A percentile compares a stretch with the other conserved stretches of the same genome.
Evolutionary conservation across 2,329 filamentous ascomycete genomes (phyloP).

Genomic region (Fusarium sambucinum): DNA sequence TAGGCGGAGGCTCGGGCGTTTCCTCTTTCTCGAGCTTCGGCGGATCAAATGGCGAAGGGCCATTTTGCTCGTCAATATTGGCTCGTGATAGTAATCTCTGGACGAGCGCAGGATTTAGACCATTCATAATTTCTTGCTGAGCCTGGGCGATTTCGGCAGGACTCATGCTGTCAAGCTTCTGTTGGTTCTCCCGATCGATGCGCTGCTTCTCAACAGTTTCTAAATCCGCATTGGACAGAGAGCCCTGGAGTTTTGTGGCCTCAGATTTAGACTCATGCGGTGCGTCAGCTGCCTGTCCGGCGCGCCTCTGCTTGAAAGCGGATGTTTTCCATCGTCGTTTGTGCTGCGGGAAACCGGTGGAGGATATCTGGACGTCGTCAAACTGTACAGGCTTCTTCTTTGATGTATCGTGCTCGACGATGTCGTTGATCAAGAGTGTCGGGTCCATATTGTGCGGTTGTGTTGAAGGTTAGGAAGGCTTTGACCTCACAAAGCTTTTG

Average conservation of each 20-base stretch:
- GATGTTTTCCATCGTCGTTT: slow-evolving; percentile 81
- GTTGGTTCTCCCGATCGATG: slow-evolving; percentile 87
- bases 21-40: slow-evolving; percentile 37
- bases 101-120: slow-evolving; percentile 79
- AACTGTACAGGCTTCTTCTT: slow-evolving; percentile 71
- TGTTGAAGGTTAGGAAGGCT: slow-evolving; percentile 8
- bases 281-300: slow-evolving; percentile 37
- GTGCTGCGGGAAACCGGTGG: slow-evolving; percentile 87
- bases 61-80: slow-evolving; percentile 74
- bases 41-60: slow-evolving; percentile 59
- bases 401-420: slow-evolving; percentile 78
- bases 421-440: slow-evolving; percentile 76
- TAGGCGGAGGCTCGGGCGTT: slow-evolving; percentile 41
- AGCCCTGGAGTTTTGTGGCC: neutral
- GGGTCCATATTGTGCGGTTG: slow-evolving; percentile 51
- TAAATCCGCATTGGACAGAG: slow-evolving; percentile 36
- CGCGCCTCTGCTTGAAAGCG: slow-evolving; percentile 76
- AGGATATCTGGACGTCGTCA: slow-evolving; percentile 58
- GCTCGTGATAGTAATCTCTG: slow-evolving; percentile 81
- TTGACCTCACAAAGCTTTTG: slow-evolving; percentile 13
- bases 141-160: slow-evolving; percentile 84
- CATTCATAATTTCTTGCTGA: slow-evolving; percentile 81
- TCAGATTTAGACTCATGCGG: slow-evolving; percentile 14
- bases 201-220: slow-evolving; percentile 71
- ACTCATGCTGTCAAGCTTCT: slow-evolving; percentile 81